phyloP scores from a whole-genome alignment of 106 monocot genomes.

The Acanthochlamys bracteata region DNA sequence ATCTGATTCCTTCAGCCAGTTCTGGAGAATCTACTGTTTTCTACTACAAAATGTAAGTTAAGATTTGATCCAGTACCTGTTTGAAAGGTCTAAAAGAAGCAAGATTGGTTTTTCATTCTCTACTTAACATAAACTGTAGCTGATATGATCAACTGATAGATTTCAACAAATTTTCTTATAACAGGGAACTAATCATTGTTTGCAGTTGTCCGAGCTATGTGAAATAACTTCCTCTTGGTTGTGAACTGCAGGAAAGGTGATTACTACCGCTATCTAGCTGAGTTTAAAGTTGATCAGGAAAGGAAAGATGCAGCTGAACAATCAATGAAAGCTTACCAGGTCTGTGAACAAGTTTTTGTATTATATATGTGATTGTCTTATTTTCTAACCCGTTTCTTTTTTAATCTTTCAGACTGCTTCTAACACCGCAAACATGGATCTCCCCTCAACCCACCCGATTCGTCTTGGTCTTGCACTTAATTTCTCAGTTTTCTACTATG shows the following conservation, averaged over 20 bases:
- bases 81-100: neutral
- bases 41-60: slow-evolving; percentile 35
- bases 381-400: neutral
- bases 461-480: slow-evolving; percentile 40
- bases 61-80: neutral
- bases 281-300: slow-evolving; percentile 32
- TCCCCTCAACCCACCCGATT: slow-evolving; percentile 34
- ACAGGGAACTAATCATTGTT: no score
- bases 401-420: slow-evolving; percentile 19
- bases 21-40: slow-evolving; percentile 27
- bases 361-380: neutral
- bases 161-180: no score
- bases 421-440: slow-evolving; percentile 20
- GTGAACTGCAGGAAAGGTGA: slow-evolving; percentile 33
- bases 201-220: neutral
- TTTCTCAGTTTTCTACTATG: slow-evolving; percentile 37
- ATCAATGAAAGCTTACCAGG: slow-evolving; percentile 38
- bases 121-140: neutral
- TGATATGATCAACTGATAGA: no score
- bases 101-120: neutral
- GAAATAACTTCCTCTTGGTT: neutral
- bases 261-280: slow-evolving; percentile 36
- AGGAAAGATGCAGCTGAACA: slow-evolving; percentile 38
- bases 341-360: neutral
- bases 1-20: slow-evolving; percentile 26